These are phyloP conservation scores for Paramarasmius palmivorus DNA, from an alignment of 1,284 basidiomycete genomes.

Conservation along the genomic window DNA sequence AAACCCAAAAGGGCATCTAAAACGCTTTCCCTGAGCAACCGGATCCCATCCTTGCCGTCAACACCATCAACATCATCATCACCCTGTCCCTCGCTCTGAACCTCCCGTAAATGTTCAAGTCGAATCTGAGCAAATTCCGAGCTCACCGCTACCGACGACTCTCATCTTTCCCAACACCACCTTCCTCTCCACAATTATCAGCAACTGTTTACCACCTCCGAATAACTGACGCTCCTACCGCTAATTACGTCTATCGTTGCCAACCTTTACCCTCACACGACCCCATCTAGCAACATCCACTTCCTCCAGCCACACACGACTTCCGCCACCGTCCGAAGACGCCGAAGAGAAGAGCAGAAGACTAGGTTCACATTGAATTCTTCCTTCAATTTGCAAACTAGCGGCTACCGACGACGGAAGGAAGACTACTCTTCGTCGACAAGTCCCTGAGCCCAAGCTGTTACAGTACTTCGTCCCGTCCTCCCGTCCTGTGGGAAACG, in stretches of 20 bases:
- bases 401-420: background rate
- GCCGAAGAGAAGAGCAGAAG: no score
- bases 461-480: background rate
- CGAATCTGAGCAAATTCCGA: background rate
- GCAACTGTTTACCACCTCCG: background rate
- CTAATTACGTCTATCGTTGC: background rate
- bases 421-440: background rate
- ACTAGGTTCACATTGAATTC: background rate
- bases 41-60: conserved; percentile 1
- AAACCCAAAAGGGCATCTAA: conserved; percentile 2
- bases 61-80: background rate
- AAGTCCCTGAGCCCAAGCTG: background rate
- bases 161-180: no score
- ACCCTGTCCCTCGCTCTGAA: background rate
- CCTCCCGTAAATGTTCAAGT: background rate
- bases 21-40: conserved; percentile 5
- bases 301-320: no score
- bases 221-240: background rate
- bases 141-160: no score
- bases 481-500: no score
- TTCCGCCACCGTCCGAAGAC: no score
- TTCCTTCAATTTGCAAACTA: background rate
- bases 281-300: no score
- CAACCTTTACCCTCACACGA: background rate
- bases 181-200: no score